phyloP scores from a whole-genome alignment of 768 basidiomycete genomes.

The Hemileccinum rubropunctum region DNA sequence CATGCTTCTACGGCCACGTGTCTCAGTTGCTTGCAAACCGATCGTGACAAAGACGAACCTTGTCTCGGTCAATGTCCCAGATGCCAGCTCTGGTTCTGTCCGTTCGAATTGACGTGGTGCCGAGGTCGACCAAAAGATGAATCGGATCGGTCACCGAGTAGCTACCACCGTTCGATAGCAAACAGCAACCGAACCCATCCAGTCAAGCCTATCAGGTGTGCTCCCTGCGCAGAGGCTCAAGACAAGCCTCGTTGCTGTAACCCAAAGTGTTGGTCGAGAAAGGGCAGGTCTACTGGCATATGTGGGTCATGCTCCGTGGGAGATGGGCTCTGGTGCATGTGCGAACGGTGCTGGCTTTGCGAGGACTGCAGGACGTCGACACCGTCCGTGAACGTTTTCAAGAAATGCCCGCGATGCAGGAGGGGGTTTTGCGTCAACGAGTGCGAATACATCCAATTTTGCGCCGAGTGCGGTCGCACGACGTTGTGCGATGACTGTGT shows the following conservation, averaged over 20 bases:
- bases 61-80: slow-evolving; percentile 18
- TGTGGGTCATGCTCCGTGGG: slow-evolving; percentile 18
- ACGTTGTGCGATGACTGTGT: slow-evolving; percentile 25
- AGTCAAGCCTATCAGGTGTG: slow-evolving; percentile 12
- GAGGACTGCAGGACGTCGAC: slow-evolving; percentile 20
- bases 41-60: neutral
- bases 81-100: slow-evolving; percentile 23
- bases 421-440: slow-evolving; percentile 13
- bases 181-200: slow-evolving; percentile 12
- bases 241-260: slow-evolving; percentile 14
- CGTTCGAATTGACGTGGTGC: slow-evolving; percentile 22
- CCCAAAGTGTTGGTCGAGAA: slow-evolving; percentile 19
- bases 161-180: neutral
- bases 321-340: slow-evolving; percentile 21
- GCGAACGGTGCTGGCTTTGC: slow-evolving; percentile 21
- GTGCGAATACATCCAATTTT: slow-evolving; percentile 26
- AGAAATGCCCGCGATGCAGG: slow-evolving; percentile 17
- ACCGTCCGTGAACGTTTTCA: slow-evolving; percentile 2
- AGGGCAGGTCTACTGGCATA: slow-evolving; percentile 6
- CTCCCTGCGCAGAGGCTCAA: neutral
- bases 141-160: neutral
- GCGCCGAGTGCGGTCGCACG: slow-evolving; percentile 17
- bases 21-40: slow-evolving; percentile 6
- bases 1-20: slow-evolving; percentile 11
- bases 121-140: slow-evolving; percentile 16